Evolutionary conservation across 2,329 filamentous ascomycete genomes (phyloP), one percentile per base, ranked within the genome.

Genomic region (Thelonectria discophora): DNA sequence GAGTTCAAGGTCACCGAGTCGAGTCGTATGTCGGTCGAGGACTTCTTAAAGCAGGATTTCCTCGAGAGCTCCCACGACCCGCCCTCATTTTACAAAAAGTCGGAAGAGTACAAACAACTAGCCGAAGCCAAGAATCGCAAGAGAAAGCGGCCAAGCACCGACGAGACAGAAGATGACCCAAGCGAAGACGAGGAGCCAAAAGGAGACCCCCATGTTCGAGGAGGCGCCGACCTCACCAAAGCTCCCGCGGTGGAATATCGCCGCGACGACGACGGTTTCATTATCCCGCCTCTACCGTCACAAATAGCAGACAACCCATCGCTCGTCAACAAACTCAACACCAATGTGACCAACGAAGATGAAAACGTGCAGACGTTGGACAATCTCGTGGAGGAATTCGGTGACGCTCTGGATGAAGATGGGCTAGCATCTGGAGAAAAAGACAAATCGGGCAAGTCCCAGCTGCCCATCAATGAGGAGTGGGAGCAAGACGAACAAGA

Each of bases 1-100:
- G 95, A 99, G 74, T 99, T 98, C 78, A 93, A 92, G 65, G 86
- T 89, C 32, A 97, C 94, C 0, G 90, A 92, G 65, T 93, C 90
- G 63, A 93, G 93, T 66, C 87, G 88, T 52, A 85, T 98, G 77
- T 95, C 93, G 0, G 91, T 99, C 18, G 90, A 94, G 64, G 90
- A 97, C 70, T 97, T 97, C 71, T 83, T 91, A 49, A 85, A 88
- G 64, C 82, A 87, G 52, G 89, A 90, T 60, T 89, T 91, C 63
- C 76, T 93, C 18, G 91, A 94, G 69, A 88, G 89, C 21, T 82
- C 81, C 1, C 89, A 92, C 65, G 92, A 97, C 69, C 95, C 95
- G 0, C 95, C 95, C 0, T 90, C 93, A 0, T 91, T 95, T 67
- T 92, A 91, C 73, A 84, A 87, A 70, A 83, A 90, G 71, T 81